phyloP scores from a whole-genome alignment of 805 yeast species.

The Yarrowia keelungensis region DNA sequence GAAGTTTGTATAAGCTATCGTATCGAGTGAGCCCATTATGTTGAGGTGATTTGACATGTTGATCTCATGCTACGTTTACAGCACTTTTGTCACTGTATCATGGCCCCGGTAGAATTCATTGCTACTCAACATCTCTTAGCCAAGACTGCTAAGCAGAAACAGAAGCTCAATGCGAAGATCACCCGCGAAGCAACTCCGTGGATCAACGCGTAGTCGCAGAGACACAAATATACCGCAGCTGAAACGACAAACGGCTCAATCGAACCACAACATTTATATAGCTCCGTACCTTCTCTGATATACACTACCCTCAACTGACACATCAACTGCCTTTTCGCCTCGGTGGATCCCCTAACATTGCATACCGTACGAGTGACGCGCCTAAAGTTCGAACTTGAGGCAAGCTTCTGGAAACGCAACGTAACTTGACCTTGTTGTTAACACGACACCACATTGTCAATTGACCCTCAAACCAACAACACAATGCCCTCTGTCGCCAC shows the following conservation, averaged over 20 bases:
- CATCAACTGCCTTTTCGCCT: no score
- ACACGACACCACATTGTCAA: conserved; percentile 20
- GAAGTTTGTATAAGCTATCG: background rate
- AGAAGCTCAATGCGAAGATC: background rate
- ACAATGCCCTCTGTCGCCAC: conserved; percentile 58
- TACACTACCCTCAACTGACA: no score
- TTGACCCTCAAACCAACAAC: background rate
- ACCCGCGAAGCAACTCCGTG: background rate
- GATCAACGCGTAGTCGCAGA: background rate
- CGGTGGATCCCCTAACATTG: conserved; percentile 23
- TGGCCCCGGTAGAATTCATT: no score
- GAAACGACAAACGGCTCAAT: no score
- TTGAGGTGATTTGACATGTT: no score
- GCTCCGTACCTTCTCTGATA: no score
- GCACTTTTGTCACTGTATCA: no score
- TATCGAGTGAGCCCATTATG: background rate
- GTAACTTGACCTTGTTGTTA: conserved; percentile 1
- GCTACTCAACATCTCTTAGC: no score
- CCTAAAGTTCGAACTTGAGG: conserved; percentile 16
- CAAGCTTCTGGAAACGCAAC: conserved; percentile 12
- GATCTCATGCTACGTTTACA: no score
- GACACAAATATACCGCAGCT: background rate
- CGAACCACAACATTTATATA: no score
- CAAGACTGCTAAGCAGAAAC: no score
- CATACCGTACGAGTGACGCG: conserved; percentile 31